Conservation (phyloP, 1,139 yeast genomes). For the Magnusiomyces ingens region DNA sequence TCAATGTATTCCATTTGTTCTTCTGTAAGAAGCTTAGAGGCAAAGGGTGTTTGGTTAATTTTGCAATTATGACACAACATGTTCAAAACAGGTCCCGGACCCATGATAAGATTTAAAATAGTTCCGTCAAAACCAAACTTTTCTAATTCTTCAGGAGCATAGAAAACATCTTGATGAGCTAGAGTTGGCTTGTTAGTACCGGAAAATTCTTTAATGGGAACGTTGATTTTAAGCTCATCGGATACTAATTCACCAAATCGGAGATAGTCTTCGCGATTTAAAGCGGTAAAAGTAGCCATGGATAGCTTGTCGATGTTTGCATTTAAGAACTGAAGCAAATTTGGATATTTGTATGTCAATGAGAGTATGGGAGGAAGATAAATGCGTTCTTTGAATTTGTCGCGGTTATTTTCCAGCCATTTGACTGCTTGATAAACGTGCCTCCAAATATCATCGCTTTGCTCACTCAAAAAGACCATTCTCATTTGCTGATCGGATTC, state of each 20-base stretch:
- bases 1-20: constrained; percentile 36
- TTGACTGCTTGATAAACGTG: constrained; percentile 34
- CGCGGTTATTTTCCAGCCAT: constrained; percentile 34
- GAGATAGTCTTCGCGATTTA: constrained; percentile 40
- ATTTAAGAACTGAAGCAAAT: constrained; percentile 48
- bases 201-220: constrained; percentile 43
- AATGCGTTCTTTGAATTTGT: constrained; percentile 39
- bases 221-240: constrained; percentile 34
- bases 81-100: constrained; percentile 66
- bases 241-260: constrained; percentile 39
- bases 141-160: constrained; percentile 36
- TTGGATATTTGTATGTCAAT: constrained; percentile 46
- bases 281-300: constrained; percentile 49
- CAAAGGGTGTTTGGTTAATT: constrained; percentile 60
- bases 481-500: constrained; percentile 35
- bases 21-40: constrained; percentile 39
- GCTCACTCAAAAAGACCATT: constrained; percentile 9
- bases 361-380: constrained; percentile 76
- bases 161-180: constrained; percentile 26
- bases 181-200: constrained; percentile 21
- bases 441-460: constrained; percentile 18
- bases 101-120: constrained; percentile 60
- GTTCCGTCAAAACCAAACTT: constrained; percentile 75
- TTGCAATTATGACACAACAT: constrained; percentile 61
- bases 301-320: constrained; percentile 50